Percentiles rank a stretch among this genome's conserved stretches.
Evolutionary conservation across 225 moss, liverwort and hornwort genomes (phyloP).

Genomic region (Polytrichum commune): DNA sequence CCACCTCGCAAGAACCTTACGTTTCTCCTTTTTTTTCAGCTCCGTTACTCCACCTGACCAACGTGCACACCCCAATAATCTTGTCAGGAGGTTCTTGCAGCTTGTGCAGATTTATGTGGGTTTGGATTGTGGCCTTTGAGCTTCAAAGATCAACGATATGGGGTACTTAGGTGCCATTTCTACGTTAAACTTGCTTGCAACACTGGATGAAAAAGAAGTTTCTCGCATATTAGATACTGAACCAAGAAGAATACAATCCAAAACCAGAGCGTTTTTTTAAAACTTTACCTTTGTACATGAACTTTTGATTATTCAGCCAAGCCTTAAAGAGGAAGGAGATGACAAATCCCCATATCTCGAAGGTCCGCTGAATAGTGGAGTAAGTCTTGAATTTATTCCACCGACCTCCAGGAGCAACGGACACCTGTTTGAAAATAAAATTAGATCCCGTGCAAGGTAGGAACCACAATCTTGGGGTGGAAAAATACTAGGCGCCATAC

Average conservation of each 20-base stretch:
- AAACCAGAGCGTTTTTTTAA: neutral
- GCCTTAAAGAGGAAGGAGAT: constrained; percentile 76
- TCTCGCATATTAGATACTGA: neutral
- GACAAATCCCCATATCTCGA: constrained; percentile 95
- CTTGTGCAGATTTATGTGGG: no score
- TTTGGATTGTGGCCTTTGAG: no score
- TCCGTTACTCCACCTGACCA: constrained; percentile 79
- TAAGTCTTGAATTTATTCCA: constrained; percentile 99
- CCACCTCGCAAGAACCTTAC: constrained; percentile 86
- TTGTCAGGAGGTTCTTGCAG: no score
- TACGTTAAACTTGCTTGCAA: no score
- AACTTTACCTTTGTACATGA: constrained; percentile 74
- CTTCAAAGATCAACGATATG: no score
- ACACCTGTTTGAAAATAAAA: constrained; percentile 40
- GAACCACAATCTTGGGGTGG: no score
- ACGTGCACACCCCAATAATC: neutral
- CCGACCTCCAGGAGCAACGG: constrained; percentile 81
- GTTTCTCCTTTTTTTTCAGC: constrained; percentile 71
- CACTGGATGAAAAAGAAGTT: neutral
- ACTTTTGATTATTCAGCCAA: constrained; percentile 88
- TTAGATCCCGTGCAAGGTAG: no score
- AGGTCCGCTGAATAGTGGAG: constrained; percentile 82
- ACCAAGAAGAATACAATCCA: no score
- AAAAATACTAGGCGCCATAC: no score
- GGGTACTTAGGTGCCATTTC: no score